Base-by-base conservation (phyloP, 2,329 filamentous ascomycete species). In the Arthrinium phaeospermum region DNA sequence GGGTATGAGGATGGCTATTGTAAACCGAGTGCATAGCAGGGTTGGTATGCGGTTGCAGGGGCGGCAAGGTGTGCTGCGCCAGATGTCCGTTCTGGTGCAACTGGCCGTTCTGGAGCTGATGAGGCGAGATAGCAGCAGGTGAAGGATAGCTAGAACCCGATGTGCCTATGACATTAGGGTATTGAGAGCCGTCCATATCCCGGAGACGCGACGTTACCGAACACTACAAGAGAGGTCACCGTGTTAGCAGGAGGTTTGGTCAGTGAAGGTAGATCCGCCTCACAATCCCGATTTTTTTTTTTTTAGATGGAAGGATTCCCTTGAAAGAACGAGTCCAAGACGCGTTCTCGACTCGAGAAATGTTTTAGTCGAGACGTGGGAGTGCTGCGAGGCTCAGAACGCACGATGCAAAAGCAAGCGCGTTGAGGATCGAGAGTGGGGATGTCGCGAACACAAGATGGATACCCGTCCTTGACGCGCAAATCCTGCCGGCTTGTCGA, bases 1-100 rank as follows among this genome's bases (percentile, higher is more conserved):
- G 90, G 67, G 89, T 91, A 78, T 91, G 89, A 77, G 87, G 87
- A 80, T 90, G 87, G 78, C 83, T 89, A 72, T 87, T 87, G 83
- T 91, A 91, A 72, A 86, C 82, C 70, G 85, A 83, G 76, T 88
- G 86, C 85, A 88, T 87, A 75, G 83, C 82, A 76, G 83, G 81
- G 75, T 82, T 82, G 47, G 68, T 51, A 76, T 83, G 81, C 72
- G 85, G 85, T 77, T 85, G 84, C 61, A 91, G 81, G 75, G 89
- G 88, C 64, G 89, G 88, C 75, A 90, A 83, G 68, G 88, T 90
- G 79, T 87, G 85, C 71, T 82, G 81, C 34, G 82, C 80, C 67
- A 46, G 22, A 22, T 68, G 67, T 14, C 67, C 67, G 68, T 82
- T 82, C 71, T 83, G 81, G 1, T 75, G 76, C 19, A 74, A 73